Evolutionary conservation across 805 yeast species (phyloP).

Genomic region (Grigorovia humatica): DNA sequence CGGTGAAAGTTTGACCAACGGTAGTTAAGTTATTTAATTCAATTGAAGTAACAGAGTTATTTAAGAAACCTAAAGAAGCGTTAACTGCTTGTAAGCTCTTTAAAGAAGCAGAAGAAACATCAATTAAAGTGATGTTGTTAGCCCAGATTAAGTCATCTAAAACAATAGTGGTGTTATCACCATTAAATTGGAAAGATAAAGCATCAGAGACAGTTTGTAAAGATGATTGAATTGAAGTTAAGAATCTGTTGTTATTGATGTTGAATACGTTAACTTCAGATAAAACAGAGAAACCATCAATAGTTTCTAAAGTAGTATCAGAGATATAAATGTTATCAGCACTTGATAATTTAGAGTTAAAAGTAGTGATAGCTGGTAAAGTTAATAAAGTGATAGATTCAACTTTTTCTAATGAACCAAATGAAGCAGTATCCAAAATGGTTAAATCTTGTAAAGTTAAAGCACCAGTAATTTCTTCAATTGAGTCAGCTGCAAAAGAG

Average conservation of each 20-base stretch:
- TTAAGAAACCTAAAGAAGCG: constrained; percentile 72
- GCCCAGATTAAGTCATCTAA: constrained; percentile 74
- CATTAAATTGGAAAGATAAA: constrained; percentile 77
- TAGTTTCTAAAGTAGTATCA: constrained; percentile 59
- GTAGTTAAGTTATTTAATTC: constrained; percentile 43
- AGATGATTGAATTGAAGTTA: constrained; percentile 61
- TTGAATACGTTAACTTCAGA: constrained; percentile 45
- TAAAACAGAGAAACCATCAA: constrained; percentile 50
- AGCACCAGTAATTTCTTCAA: constrained; percentile 64
- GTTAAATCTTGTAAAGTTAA: constrained; percentile 56
- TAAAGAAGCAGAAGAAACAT: constrained; percentile 63
- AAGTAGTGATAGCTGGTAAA: constrained; percentile 67
- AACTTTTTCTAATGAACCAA: constrained; percentile 72
- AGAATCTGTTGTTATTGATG: constrained; percentile 83
- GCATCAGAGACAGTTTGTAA: constrained; percentile 64
- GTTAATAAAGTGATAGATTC: constrained; percentile 75
- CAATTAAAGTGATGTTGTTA: constrained; percentile 78
- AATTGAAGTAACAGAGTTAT: constrained; percentile 53
- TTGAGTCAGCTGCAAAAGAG: constrained; percentile 66
- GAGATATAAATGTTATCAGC: constrained; percentile 63
- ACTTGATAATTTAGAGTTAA: constrained; percentile 64
- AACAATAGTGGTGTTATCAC: constrained; percentile 58
- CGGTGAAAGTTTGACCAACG: constrained; percentile 74
- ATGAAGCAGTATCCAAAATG: constrained; percentile 52
- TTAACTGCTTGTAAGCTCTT: constrained; percentile 60